Conservation (phyloP, 2,329 filamentous ascomycete genomes). For the Penicillium decumbens region DNA sequence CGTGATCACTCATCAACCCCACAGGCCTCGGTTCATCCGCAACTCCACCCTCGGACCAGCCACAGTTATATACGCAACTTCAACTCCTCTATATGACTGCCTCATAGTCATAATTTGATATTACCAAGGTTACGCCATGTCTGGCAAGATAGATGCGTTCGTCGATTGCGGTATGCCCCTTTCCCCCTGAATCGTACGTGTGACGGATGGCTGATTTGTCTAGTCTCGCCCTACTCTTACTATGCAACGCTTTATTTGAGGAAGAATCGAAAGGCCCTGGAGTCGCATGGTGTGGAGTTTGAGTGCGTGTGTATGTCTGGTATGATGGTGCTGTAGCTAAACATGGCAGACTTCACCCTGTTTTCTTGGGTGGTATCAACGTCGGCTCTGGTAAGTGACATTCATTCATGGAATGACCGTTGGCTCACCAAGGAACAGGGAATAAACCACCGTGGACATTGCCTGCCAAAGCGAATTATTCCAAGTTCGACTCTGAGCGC, state of each 20-base stretch:
- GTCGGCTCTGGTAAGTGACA: constrained; percentile 50
- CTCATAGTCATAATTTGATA: constrained; percentile 1
- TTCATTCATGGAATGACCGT: neutral
- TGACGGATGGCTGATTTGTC: neutral
- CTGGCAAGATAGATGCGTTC: constrained; percentile 22
- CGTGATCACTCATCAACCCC: constrained; percentile 24
- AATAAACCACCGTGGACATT: constrained; percentile 72
- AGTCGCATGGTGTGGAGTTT: constrained; percentile 57
- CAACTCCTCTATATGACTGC: neutral
- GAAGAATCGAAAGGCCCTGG: constrained; percentile 52
- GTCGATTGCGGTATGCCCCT: constrained; percentile 21
- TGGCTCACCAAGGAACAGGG: constrained; percentile 42
- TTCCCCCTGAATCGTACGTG: neutral
- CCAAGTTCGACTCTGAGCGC: constrained; percentile 46
- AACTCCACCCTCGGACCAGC: constrained; percentile 10
- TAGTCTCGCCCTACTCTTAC: constrained; percentile 60
- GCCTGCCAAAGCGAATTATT: constrained; percentile 62
- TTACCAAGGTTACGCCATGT: constrained; percentile 5
- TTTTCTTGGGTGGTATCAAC: constrained; percentile 67
- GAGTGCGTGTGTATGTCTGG: constrained; percentile 53
- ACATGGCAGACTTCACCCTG: constrained; percentile 60
- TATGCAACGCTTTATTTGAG: constrained; percentile 55
- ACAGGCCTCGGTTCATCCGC: constrained; percentile 21
- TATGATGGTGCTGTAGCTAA: neutral
- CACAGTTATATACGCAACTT: constrained; percentile 5